Evolutionary conservation across 2,329 filamentous ascomycete species (phyloP).

Genomic region (Rhinocladiella mackenziei): DNA sequence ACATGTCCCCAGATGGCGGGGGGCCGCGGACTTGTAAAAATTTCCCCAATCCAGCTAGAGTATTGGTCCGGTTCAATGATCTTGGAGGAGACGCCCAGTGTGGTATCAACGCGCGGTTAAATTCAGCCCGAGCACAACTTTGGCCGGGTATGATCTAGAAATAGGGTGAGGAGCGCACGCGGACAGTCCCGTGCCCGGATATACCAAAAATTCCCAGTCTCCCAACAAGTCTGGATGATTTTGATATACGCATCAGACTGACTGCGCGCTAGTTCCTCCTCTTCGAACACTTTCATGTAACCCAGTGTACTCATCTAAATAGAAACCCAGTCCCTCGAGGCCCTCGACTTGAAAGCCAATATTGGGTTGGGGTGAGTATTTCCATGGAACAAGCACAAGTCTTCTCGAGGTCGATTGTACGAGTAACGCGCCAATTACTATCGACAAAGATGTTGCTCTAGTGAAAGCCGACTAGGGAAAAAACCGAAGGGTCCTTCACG

Average conservation of each 20-base stretch:
- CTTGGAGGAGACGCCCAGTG: neutral
- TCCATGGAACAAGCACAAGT: constrained; percentile 33
- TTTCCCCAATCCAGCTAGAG: neutral
- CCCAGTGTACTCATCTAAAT: constrained; percentile 1
- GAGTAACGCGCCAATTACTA: constrained; percentile 34
- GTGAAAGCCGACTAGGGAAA: constrained; percentile 41
- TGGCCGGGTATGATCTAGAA: neutral
- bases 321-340: constrained; percentile 9
- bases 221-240: constrained; percentile 1
- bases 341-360: constrained; percentile 13
- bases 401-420: constrained; percentile 37
- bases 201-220: neutral
- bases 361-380: constrained; percentile 30
- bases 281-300: constrained; percentile 1
- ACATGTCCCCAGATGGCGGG: neutral
- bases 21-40: neutral
- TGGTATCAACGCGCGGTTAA: neutral
- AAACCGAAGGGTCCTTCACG: constrained; percentile 37
- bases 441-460: constrained; percentile 34
- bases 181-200: neutral
- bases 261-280: neutral
- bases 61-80: neutral
- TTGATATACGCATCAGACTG: neutral
- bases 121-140: neutral
- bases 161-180: neutral